phyloP scores from a whole-genome alignment of 1,284 basidiomycete species.

The Malassezia sympodialis region DNA sequence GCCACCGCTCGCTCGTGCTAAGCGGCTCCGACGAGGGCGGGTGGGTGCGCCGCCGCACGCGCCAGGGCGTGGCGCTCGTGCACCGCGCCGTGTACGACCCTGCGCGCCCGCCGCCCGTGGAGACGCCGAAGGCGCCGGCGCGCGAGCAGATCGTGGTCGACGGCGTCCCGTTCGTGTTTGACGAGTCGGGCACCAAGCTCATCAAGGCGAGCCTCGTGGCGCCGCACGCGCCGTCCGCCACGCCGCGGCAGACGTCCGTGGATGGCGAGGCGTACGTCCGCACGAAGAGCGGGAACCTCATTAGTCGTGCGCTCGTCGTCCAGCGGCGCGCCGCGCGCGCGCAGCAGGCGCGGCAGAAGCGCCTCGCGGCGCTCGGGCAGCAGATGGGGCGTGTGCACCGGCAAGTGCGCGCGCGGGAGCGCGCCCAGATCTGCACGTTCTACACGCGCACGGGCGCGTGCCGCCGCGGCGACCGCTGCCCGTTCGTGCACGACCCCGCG shows the following conservation, averaged over 20 bases:
- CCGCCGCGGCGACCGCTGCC: conserved; percentile 34
- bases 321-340: conserved; percentile 29
- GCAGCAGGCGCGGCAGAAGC: conserved; percentile 23
- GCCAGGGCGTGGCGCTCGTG: conserved; percentile 38
- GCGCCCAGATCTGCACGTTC: conserved; percentile 9
- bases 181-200: conserved; percentile 51
- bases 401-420: conserved; percentile 17
- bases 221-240: conserved; percentile 5
- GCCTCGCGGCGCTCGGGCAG: conserved; percentile 27
- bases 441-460: conserved; percentile 15
- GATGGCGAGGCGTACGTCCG: conserved; percentile 49
- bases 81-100: conserved; percentile 15
- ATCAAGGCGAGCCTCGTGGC: conserved; percentile 36
- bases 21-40: conserved; percentile 1
- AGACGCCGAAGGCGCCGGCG: background rate
- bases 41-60: conserved; percentile 39
- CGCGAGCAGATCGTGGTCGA: conserved; percentile 51
- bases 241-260: conserved; percentile 37
- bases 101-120: background rate
- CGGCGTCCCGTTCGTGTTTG: conserved; percentile 53
- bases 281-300: conserved; percentile 50
- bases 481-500: conserved; percentile 35
- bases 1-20: conserved; percentile 12
- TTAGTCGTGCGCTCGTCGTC: conserved; percentile 41
- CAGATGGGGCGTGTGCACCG: conserved; percentile 26